Base-by-base conservation (phyloP, 805 yeast genomes). In the baker's yeast (Saccharomyces cerevisiae) region DNA sequence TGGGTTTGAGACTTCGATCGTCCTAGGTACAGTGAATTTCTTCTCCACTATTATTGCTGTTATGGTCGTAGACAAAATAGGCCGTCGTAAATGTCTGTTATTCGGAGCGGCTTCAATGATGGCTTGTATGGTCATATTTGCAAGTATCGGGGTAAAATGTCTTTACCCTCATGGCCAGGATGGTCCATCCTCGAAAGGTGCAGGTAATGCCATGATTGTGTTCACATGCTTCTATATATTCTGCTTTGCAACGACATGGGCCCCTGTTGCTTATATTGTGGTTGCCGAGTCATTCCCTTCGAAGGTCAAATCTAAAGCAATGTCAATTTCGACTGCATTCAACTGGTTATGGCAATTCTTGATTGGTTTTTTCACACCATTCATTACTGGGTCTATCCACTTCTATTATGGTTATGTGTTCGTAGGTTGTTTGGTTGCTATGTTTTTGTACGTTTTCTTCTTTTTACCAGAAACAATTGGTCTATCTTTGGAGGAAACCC, bases 201-300 rank as follows among this genome's bases (percentile, higher is more conserved):
- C 84, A 48, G 90, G 89, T 71, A 72, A 82, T 66, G 83, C 80
- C 51, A 82, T 85, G 89, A 83, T 85, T 67, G 81, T 82, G 71
- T 76, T 85, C 62, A 77, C 89, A 32, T 83, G 88, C 74, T 72
- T 85, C 62, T 84, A 75, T 76, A 82, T 85, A 58, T 83, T 84
- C 79, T 81, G 76, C 75, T 84, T 84, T 62, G 89, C 89, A 46
- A 78, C 84, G 49, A 81, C 89, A 31, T 85, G 89, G 89, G 89
- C 88, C 57, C 87, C 89, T 64, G 79, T 80, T 61, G 81, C 80
- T 52, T 84, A 75, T 70, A 81, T 82, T 56, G 81, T 84, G 61
- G 79, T 82, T 36, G 78, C 89, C 48, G 89, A 85, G 72, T 77
- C 83, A 49, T 85, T 81, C 70, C 90, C 89, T 70, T 76, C 84